Evolutionary conservation across 768 basidiomycete genomes (phyloP).

Genomic region (Termitomyces sp.): DNA sequence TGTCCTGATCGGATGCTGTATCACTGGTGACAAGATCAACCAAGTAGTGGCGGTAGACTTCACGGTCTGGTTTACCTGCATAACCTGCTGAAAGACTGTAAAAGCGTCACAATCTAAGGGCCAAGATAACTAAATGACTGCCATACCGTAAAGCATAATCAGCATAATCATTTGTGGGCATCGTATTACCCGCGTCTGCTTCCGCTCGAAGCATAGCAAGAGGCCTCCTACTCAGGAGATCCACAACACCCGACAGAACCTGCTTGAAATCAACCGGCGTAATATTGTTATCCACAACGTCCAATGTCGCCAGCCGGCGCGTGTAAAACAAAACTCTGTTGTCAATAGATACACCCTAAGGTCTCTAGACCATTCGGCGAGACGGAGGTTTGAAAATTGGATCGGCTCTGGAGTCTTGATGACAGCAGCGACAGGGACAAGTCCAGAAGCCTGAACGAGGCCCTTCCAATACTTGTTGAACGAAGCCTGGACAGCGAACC

Average conservation of each 20-base stretch:
- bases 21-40: constrained; percentile 9
- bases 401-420: constrained; percentile 5
- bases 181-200: constrained; percentile 12
- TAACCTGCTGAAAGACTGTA: constrained; percentile 11
- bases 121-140: neutral
- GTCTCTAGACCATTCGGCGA: neutral
- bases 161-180: constrained; percentile 12
- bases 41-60: constrained; percentile 8
- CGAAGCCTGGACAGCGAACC: neutral
- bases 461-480: constrained; percentile 7
- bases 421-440: neutral
- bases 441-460: constrained; percentile 1
- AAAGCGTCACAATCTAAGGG: neutral
- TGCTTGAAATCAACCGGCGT: neutral
- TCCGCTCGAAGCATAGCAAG: constrained; percentile 5
- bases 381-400: neutral
- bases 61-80: constrained; percentile 8
- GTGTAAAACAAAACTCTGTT: constrained; percentile 4
- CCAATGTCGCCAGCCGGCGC: neutral
- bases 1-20: neutral
- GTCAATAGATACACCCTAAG: neutral
- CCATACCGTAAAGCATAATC: constrained; percentile 13
- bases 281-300: neutral
- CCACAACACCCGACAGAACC: neutral
- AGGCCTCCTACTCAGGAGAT: constrained; percentile 1